These are phyloP conservation scores for Ophiocordyceps australis DNA, from an alignment of 2,329 filamentous ascomycete species.

Conservation along the genomic window DNA sequence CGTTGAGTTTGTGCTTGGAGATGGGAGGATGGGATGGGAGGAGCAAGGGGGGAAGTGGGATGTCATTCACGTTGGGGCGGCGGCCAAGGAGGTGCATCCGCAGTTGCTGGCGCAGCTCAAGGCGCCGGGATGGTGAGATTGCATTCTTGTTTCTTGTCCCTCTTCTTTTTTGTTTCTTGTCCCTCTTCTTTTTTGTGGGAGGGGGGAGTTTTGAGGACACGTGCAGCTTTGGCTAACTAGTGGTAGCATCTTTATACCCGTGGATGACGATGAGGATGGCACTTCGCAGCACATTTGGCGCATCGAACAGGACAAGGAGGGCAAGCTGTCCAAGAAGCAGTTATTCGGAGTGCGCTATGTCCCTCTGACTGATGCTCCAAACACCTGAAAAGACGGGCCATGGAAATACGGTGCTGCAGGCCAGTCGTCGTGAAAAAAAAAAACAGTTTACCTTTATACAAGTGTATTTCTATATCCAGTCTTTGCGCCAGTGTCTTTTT, in stretches of 20 bases:
- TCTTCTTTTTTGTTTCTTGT: not conserved
- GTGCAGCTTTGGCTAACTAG: no score
- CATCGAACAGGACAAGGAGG: conserved; percentile 52
- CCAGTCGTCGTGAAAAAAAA: no score
- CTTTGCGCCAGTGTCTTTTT: no score
- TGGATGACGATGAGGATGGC: conserved; percentile 33
- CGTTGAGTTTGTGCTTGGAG: conserved; percentile 57
- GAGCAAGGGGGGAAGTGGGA: conserved; percentile 50
- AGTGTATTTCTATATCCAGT: no score
- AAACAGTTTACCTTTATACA: no score
- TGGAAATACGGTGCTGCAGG: no score
- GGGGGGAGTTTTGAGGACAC: no score
- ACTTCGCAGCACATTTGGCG: conserved; percentile 51
- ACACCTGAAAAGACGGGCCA: not conserved
- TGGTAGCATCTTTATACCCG: conserved; percentile 55
- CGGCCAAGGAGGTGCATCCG: conserved; percentile 55
- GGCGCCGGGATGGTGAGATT: conserved; percentile 45
- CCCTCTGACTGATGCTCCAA: conserved; percentile 53
- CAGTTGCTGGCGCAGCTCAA: conserved; percentile 61
- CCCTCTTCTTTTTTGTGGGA: no score
- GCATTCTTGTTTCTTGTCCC: not conserved
- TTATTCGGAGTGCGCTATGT: conserved; percentile 62
- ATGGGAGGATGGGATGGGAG: conserved; percentile 49
- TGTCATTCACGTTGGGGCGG: conserved; percentile 89
- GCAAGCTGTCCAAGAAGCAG: conserved; percentile 39